These are phyloP conservation scores for Acacia confusa DNA, from an alignment of 306 rosid genomes.

Conservation along the genomic window DNA sequence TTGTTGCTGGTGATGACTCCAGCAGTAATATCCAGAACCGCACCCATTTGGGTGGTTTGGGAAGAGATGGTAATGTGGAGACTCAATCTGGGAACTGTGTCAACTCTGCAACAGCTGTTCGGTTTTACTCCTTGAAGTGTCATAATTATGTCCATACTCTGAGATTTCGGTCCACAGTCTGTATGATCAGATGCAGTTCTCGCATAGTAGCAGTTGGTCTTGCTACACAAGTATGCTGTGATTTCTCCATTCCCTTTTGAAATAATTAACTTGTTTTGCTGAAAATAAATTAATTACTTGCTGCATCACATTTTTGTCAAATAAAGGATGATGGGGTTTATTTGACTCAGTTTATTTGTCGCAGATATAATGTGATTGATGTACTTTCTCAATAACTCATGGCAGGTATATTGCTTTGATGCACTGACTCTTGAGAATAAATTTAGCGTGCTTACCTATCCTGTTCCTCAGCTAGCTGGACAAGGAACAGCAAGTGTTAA, in stretches of 20 bases:
- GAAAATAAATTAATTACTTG: not conserved
- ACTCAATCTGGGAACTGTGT: conserved; percentile 46
- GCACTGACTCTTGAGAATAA: conserved; percentile 74
- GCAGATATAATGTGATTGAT: conserved; percentile 11
- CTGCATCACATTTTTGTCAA: conserved; percentile 18
- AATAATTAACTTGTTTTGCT: conserved; percentile 8
- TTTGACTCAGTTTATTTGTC: not conserved
- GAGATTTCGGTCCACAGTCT: conserved; percentile 77
- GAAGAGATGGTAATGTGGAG: conserved; percentile 49
- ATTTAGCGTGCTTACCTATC: conserved; percentile 81
- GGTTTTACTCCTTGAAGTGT: conserved; percentile 79
- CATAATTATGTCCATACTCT: conserved; percentile 78
- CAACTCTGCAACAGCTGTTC: conserved; percentile 72
- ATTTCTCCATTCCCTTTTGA: conserved; percentile 14
- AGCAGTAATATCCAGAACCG: conserved; percentile 39
- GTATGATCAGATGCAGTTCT: conserved; percentile 89
- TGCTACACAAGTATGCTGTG: conserved; percentile 72
- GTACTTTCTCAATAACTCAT: conserved; percentile 31
- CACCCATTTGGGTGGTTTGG: conserved; percentile 41
- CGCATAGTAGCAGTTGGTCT: conserved; percentile 87
- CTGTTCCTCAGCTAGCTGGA: conserved; percentile 77
- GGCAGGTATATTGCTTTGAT: conserved; percentile 91
- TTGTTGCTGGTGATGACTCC: conserved; percentile 72
- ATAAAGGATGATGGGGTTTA: not conserved
- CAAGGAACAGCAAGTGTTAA: conserved; percentile 71